Conservation (phyloP, 306 rosid species). For the Amphicarpaea edgeworthii region DNA sequence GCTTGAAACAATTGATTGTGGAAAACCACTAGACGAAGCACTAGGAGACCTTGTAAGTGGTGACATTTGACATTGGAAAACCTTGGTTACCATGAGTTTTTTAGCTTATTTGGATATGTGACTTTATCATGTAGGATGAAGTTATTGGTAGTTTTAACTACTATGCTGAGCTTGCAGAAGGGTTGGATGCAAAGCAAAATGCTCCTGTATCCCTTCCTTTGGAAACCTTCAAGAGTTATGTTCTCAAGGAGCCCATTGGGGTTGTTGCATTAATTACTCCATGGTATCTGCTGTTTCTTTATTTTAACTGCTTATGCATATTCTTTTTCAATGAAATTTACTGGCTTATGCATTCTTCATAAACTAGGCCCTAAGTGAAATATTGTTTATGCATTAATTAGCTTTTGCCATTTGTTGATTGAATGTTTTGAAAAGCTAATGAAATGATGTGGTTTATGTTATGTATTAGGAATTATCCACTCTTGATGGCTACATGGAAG, state of each 20-base stretch:
- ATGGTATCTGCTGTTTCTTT: conserved; percentile 57
- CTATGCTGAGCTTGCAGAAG: conserved; percentile 90
- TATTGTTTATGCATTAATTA: conserved; percentile 3
- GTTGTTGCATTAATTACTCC: conserved; percentile 88
- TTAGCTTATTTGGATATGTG: conserved; percentile 26
- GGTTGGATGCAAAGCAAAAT: conserved; percentile 83
- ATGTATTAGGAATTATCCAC: conserved; percentile 77
- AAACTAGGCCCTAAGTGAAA: not conserved
- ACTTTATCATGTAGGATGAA: conserved; percentile 64
- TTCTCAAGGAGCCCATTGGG: conserved; percentile 85
- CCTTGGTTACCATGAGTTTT: not conserved
- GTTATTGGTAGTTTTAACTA: conserved; percentile 82
- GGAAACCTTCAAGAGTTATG: conserved; percentile 69
- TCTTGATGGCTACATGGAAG: conserved; percentile 83
- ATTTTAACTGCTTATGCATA: conserved; percentile 1
- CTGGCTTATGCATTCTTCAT: not conserved
- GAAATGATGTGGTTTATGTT: conserved; percentile 33
- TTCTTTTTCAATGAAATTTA: not conserved
- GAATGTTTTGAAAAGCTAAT: not conserved
- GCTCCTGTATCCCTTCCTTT: conserved; percentile 73
- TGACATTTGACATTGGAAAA: conserved; percentile 8
- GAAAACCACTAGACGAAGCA: conserved; percentile 88
- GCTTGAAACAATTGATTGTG: conserved; percentile 73
- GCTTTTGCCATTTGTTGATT: not conserved
- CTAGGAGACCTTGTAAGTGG: conserved; percentile 75